Evolutionary conservation across 495 filamentous ascomycete genomes (phyloP), one percentile per base, ranked within the genome.

Genomic region (Penicillium fimorum): DNA sequence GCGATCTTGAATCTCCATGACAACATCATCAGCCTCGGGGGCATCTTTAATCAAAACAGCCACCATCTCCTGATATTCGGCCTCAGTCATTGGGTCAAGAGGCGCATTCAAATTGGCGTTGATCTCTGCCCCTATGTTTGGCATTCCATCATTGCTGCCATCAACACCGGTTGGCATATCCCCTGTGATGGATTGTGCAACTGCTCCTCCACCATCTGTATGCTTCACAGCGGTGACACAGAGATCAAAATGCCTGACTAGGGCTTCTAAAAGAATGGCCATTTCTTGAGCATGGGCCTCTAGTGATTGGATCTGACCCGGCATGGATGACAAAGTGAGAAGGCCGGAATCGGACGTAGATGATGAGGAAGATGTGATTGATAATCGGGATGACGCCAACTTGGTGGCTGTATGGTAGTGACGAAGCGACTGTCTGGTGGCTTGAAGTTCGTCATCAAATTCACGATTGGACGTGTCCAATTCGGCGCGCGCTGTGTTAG

Each of bases 231-330:
- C 95, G 4, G 85, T 92, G 20, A 94, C 90, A 65, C 94, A 98
- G 53, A 95, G 84, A 70, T 98, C 94, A 62, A 96, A 97, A 72
- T 98, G 95, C 13, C 79, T 78, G n/a, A 90, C 92, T 20, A 98
- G 78, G 3, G 87, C 88, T 60, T 93, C 84, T 1, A 98, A 79
- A 20, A 89, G 76, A 48, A 83, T 76, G 29, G 92, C 94, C 88
- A 96, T 94, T 58, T 86, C 86, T 59, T 87, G 84, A 0, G 94
- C 92, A 57, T 92, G 85, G 48, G 79, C 79, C 63, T 96, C 87
- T 33, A 97, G 79, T 5, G 81, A 78, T 45, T 84, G 81, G 46
- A 97, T 83, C 58, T 91, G 82, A 10, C 79, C 70, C 17, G 87
- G 82, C 47, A 94, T 80, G 1, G 83, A 80, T 1, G 82, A 78